Conservation (phyloP, 768 basidiomycete genomes). For the Xerocomus brunneocitrinus region DNA sequence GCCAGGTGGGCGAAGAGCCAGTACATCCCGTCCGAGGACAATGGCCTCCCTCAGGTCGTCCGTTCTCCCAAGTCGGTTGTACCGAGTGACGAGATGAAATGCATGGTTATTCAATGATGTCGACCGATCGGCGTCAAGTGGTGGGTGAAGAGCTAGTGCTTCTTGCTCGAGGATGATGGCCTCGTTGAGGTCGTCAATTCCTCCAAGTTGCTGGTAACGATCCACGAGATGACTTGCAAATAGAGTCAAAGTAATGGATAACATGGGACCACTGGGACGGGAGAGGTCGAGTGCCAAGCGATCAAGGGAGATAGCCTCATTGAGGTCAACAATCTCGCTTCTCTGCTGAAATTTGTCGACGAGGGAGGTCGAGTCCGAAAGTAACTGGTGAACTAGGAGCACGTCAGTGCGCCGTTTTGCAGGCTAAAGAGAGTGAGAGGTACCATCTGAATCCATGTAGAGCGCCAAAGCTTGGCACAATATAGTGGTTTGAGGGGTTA, state of each 20-base stretch:
- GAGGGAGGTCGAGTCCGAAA: not conserved
- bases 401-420: not conserved
- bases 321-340: not conserved
- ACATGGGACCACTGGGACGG: not conserved
- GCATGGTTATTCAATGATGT: too few species aligned
- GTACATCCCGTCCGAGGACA: not conserved
- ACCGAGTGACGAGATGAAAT: too few species aligned
- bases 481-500: too few species aligned
- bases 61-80: not conserved
- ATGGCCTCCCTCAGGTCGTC: not conserved
- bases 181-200: too few species aligned
- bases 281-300: not conserved
- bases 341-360: not conserved
- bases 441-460: not conserved
- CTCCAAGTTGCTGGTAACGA: not conserved
- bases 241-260: not conserved
- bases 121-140: too few species aligned
- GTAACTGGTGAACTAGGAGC: not conserved
- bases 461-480: not conserved
- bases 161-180: too few species aligned
- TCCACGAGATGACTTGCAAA: not conserved
- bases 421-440: not conserved
- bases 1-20: not conserved
- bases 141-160: too few species aligned
- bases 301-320: not conserved